Evolutionary conservation across 805 yeast genomes (phyloP), one percentile per base, ranked within the genome.

Genomic region (Debaryomyces maramus): DNA sequence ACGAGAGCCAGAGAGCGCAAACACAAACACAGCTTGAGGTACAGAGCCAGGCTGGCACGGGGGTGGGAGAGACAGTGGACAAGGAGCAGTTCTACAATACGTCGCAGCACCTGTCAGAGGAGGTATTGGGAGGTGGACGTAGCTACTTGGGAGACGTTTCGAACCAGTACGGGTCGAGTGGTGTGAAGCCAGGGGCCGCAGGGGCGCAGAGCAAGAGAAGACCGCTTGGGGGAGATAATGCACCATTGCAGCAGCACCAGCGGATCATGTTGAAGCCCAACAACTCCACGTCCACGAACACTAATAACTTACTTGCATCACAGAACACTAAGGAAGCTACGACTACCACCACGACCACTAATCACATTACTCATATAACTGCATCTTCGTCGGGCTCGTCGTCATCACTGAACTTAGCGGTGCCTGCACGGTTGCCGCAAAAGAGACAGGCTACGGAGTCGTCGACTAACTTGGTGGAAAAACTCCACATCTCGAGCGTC

Each of bases 391-490:
- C 41, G 20, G 24, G 42, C 15, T 26, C 44, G 5, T 17, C 43
- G 6, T 39, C 38, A 15, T 28, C 39, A 24, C 51, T 34, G 13
- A 48, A 48, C 11, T 39, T 48, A 19, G 38, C 43, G 3, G 47
- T 56, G 17, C 67, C 66, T 19, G 49, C 66, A 6, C 56, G 72
- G 47, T 47, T 68, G 48, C 73, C 74, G 11, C 69, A 65, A 47
- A 80, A 79, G 47, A 64, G 84, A 48, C 77, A 70, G 48, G 81
- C 83, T 0, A 75, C 83, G 10, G 82, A 78, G 46, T 63, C 77
- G 8, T 63, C 74, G 24, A 67, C 77, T n/a, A 73, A 72, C 48
- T 51, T 63, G 42, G 70, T 63, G 11, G 70, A 65, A 45, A 63
- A 65, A 48, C 51, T 65, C 34, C 48, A 48, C 46, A 50, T 46